Conservation (phyloP, 495 filamentous ascomycete genomes). For the Neurospora cerealis region DNA sequence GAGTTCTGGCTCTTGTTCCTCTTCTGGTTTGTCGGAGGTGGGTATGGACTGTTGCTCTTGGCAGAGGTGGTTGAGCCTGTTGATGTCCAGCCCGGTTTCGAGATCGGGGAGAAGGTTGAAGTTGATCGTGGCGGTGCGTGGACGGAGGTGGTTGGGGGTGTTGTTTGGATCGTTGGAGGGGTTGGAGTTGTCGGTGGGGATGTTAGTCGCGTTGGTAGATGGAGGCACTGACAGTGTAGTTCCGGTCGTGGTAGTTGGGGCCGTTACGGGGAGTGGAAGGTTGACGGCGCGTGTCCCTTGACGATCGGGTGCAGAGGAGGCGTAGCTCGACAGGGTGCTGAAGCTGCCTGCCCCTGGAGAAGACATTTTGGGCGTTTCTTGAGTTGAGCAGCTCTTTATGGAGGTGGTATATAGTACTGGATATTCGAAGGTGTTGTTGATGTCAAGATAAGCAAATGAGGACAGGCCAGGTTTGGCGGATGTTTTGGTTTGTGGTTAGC, state of each 20-base stretch:
- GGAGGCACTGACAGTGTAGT: too few species aligned
- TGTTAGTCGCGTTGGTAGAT: too few species aligned
- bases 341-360: background rate
- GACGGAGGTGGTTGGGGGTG: too few species aligned
- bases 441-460: background rate
- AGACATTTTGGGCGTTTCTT: background rate
- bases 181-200: too few species aligned
- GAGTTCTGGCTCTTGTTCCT: background rate
- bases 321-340: background rate
- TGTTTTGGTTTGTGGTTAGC: background rate
- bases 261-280: background rate
- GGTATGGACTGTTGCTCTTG: background rate
- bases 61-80: too few species aligned
- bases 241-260: background rate
- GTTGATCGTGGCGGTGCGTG: too few species aligned
- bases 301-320: background rate
- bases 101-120: too few species aligned
- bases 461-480: background rate
- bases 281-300: background rate
- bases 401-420: background rate
- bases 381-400: background rate
- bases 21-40: background rate
- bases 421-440: background rate
- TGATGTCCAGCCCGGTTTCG: too few species aligned
- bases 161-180: too few species aligned